These are phyloP conservation scores for Alternaria ventricosa DNA, from an alignment of 2,329 filamentous ascomycete species.

Conservation along the genomic window DNA sequence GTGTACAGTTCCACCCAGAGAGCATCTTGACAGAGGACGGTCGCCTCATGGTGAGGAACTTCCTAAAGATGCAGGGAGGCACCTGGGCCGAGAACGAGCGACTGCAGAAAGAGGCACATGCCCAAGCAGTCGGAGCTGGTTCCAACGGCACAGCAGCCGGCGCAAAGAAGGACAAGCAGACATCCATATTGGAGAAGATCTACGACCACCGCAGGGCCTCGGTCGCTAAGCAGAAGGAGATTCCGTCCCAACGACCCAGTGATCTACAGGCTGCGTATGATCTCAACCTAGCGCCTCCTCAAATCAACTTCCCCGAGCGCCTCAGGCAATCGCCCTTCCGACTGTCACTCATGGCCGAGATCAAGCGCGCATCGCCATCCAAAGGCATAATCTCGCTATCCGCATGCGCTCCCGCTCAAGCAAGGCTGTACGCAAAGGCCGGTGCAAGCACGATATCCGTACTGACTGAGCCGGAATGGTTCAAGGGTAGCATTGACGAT, in stretches of 20 bases:
- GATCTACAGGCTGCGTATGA: constrained; percentile 89
- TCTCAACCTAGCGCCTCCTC: constrained; percentile 82
- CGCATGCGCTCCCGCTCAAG: constrained; percentile 87
- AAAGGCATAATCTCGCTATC: constrained; percentile 92
- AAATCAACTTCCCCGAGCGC: constrained; percentile 79
- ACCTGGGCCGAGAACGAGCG: constrained; percentile 85
- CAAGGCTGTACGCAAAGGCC: constrained; percentile 87
- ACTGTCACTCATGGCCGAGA: constrained; percentile 95
- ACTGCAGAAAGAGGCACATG: constrained; percentile 51
- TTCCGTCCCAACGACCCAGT: constrained; percentile 81
- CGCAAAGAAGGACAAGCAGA: constrained; percentile 63
- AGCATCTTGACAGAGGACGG: constrained; percentile 93
- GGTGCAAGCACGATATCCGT: constrained; percentile 98
- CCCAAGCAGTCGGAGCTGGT: constrained; percentile 41
- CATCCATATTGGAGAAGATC: constrained; percentile 89
- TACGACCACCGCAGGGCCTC: constrained; percentile 79
- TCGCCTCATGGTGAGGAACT: constrained; percentile 89
- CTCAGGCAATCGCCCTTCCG: constrained; percentile 82
- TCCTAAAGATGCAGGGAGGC: constrained; percentile 83
- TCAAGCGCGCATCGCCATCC: constrained; percentile 94
- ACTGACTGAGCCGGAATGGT: constrained; percentile 98
- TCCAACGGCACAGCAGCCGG: constrained; percentile 30
- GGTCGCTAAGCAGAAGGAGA: constrained; percentile 79
- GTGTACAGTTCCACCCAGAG: constrained; percentile 97
- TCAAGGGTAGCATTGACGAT: constrained; percentile 97